Evolutionary conservation across 1,284 basidiomycete species (phyloP).

Genomic region (Puccinia polysora): DNA sequence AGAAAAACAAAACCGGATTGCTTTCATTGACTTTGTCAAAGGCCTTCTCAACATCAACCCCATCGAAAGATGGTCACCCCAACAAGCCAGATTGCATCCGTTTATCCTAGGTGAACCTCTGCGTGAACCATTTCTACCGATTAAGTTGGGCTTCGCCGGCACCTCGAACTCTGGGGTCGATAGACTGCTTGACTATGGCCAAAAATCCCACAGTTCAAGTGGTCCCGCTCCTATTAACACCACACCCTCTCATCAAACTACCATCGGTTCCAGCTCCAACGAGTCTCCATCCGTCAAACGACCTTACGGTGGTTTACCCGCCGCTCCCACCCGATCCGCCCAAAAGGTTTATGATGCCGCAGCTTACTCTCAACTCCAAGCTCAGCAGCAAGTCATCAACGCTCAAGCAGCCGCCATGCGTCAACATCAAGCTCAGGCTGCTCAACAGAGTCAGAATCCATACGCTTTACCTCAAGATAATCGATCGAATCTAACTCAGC

Average conservation of each 20-base stretch:
- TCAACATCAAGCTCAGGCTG: constrained; percentile 53
- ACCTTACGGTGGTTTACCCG: constrained; percentile 80
- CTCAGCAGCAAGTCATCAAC: constrained; percentile 87
- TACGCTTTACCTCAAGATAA: constrained; percentile 45
- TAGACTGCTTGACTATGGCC: constrained; percentile 6
- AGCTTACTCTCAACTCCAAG: constrained; percentile 86
- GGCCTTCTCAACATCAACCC: constrained; percentile 92
- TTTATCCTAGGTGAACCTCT: constrained; percentile 98
- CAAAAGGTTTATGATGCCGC: constrained; percentile 87
- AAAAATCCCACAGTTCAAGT: constrained; percentile 33
- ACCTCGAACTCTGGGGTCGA: constrained; percentile 49
- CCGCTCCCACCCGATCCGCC: constrained; percentile 65
- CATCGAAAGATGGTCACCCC: constrained; percentile 90
- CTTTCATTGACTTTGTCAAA: constrained; percentile 96
- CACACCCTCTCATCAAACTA: constrained; percentile 43
- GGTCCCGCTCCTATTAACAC: constrained; percentile 8
- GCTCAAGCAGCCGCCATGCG: constrained; percentile 58
- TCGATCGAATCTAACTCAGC: constrained; percentile 37
- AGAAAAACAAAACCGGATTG: constrained; percentile 88
- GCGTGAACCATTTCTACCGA: constrained; percentile 57
- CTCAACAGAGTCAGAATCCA: constrained; percentile 49
- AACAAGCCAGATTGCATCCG: constrained; percentile 89
- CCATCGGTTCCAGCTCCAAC: constrained; percentile 54
- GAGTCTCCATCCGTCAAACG: constrained; percentile 61
- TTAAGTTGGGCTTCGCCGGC: constrained; percentile 48